A percentile compares a stretch with the other conserved stretches of the same genome.
phyloP scores from a whole-genome alignment of 2,329 filamentous ascomycete species.

The Verticillium longisporum region DNA sequence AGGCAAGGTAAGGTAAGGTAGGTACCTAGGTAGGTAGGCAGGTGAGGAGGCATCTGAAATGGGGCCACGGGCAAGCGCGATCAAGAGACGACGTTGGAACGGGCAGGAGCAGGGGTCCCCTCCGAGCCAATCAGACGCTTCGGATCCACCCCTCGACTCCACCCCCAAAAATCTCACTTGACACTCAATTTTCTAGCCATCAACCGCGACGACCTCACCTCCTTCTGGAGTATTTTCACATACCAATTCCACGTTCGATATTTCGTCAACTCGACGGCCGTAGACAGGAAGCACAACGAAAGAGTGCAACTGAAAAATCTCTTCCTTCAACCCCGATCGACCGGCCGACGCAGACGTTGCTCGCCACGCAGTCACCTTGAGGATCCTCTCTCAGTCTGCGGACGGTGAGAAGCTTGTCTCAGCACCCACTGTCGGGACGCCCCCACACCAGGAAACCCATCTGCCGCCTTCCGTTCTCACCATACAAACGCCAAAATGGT shows the following conservation, averaged over 20 bases:
- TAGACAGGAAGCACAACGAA: too few species aligned
- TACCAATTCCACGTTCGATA: background rate
- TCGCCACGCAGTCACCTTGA: background rate
- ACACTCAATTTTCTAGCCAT: background rate
- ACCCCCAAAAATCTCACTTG: slow-evolving; percentile 1
- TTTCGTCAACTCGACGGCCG: background rate
- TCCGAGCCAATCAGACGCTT: background rate
- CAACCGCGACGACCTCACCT: background rate
- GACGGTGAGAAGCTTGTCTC: background rate
- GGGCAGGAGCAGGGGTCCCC: background rate
- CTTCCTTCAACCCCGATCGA: too few species aligned
- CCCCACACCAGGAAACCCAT: background rate
- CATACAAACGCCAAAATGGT: background rate
- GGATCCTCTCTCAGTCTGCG: background rate
- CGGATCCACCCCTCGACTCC: background rate
- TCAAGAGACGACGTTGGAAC: background rate
- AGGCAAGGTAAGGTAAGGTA: too few species aligned
- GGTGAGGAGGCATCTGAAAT: too few species aligned
- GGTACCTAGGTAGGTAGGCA: too few species aligned
- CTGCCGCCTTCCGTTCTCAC: too few species aligned
- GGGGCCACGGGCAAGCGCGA: too few species aligned
- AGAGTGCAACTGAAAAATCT: too few species aligned
- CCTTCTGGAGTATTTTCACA: background rate
- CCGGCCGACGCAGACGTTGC: background rate
- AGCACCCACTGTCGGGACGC: too few species aligned